A percentile compares a stretch with the other conserved stretches of the same genome.
Conservation (phyloP, 2,329 filamentous ascomycete genomes). For the Reticulascus tulasneorum region DNA sequence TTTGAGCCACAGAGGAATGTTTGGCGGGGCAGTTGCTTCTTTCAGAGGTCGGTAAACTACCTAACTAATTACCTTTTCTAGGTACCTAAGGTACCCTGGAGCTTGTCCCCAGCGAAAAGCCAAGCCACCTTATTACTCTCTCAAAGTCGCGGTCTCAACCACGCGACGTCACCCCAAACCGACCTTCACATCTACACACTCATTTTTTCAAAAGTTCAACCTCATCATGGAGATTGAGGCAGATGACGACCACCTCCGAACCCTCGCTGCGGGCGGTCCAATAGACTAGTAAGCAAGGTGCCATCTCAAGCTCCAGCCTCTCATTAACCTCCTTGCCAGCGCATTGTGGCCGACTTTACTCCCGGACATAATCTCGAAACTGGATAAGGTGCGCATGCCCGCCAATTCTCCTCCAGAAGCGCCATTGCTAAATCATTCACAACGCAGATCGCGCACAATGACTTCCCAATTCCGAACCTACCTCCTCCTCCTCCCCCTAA, state of each 20-base stretch:
- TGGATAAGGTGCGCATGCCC: constrained; percentile 60
- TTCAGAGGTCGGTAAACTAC: no score
- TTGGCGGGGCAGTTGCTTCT: no score
- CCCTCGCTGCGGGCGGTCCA: constrained; percentile 45
- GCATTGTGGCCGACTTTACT: constrained; percentile 66
- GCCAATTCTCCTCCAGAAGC: no score
- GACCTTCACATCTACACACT: neutral
- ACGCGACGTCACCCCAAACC: constrained; percentile 10
- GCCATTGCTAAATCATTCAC: no score
- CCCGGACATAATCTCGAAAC: constrained; percentile 59
- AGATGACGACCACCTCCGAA: constrained; percentile 45
- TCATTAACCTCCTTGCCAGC: constrained; percentile 40
- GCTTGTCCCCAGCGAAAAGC: no score
- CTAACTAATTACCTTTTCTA: no score
- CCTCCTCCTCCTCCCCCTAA: constrained; percentile 38
- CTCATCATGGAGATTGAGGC: constrained; percentile 58
- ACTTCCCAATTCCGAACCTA: constrained; percentile 68
- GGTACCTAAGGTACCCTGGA: no score
- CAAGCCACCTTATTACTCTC: no score
- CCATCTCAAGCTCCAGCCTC: constrained; percentile 5
- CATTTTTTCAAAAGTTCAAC: constrained; percentile 6
- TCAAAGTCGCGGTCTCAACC: constrained; percentile 6
- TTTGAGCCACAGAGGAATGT: no score
- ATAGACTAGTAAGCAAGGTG: constrained; percentile 50
- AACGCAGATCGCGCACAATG: constrained; percentile 65